Conservation (phyloP, 768 basidiomycete species). For the Mycena crocata region DNA sequence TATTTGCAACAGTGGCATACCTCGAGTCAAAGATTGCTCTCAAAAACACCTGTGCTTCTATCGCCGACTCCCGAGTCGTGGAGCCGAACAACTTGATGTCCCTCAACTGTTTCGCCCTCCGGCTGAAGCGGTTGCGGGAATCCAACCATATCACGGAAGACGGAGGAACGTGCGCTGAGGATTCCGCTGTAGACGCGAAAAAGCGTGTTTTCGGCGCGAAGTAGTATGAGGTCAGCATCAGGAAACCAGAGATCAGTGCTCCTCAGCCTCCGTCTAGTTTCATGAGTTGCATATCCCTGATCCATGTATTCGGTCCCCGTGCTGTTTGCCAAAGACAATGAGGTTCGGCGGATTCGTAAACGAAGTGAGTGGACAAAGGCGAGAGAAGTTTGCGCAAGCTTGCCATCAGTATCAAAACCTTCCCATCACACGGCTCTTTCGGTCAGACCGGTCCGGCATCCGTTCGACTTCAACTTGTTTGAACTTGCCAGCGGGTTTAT, state of each 20-base stretch:
- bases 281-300: background rate
- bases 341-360: too few relatives aligned
- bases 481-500: too few relatives aligned
- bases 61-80: constrained; percentile 9
- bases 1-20: background rate
- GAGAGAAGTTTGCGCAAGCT: too few relatives aligned
- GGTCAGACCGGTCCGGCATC: too few relatives aligned
- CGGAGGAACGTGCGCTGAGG: background rate
- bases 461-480: too few relatives aligned
- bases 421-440: too few relatives aligned
- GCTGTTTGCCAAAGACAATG: too few relatives aligned
- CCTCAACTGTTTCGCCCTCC: background rate
- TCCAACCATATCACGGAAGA: constrained; percentile 1
- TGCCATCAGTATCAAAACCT: too few relatives aligned
- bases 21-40: constrained; percentile 18
- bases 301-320: too few relatives aligned
- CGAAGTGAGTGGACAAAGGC: too few relatives aligned
- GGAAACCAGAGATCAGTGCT: constrained; percentile 10
- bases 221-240: background rate
- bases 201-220: constrained; percentile 1
- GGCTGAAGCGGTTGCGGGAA: background rate
- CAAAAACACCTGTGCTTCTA: constrained; percentile 7
- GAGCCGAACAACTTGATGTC: background rate
- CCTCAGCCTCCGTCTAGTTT: background rate
- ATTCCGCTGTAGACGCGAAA: constrained; percentile 4